phyloP scores from a whole-genome alignment of 2,329 filamentous ascomycete genomes.

The Paracorniculantispora psalliotae region DNA sequence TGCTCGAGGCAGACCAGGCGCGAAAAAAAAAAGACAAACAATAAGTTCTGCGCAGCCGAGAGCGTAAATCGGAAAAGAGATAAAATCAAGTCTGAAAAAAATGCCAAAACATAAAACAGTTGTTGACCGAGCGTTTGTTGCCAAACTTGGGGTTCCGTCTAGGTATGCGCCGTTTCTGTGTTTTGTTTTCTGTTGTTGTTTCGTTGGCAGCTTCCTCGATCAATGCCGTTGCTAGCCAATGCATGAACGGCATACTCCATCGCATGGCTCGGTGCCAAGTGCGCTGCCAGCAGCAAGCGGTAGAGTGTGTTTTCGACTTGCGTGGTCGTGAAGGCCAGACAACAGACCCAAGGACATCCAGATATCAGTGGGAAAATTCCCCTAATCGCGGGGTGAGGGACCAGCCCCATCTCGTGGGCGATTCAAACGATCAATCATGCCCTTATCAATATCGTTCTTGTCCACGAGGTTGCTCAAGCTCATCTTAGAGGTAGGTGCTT shows the following conservation, averaged over 20 bases:
- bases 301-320: neutral
- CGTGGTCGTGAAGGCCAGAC: neutral
- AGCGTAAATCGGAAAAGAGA: constrained; percentile 10
- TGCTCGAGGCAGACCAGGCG: neutral
- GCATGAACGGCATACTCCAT: neutral
- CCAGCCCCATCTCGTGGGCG: constrained; percentile 22
- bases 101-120: constrained; percentile 6
- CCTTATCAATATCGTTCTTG: constrained; percentile 49
- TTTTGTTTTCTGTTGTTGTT: neutral
- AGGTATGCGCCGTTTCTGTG: constrained; percentile 10
- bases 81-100: constrained; percentile 1
- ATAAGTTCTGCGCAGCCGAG: constrained; percentile 12
- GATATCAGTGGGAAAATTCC: constrained; percentile 7
- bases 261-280: neutral
- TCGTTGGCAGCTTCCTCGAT: neutral
- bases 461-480: constrained; percentile 49
- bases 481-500: constrained; percentile 41
- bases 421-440: constrained; percentile 50
- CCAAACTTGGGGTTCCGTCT: constrained; percentile 24
- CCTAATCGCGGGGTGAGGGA: neutral
- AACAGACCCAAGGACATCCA: constrained; percentile 7
- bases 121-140: constrained; percentile 24
- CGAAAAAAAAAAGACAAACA: constrained; percentile 16
- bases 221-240: neutral
- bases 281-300: constrained; percentile 8